Percentiles rank a stretch among this genome's conserved stretches.
Evolutionary conservation across 2,329 filamentous ascomycete species (phyloP).

Genomic region (Samsoniella hepiali): DNA sequence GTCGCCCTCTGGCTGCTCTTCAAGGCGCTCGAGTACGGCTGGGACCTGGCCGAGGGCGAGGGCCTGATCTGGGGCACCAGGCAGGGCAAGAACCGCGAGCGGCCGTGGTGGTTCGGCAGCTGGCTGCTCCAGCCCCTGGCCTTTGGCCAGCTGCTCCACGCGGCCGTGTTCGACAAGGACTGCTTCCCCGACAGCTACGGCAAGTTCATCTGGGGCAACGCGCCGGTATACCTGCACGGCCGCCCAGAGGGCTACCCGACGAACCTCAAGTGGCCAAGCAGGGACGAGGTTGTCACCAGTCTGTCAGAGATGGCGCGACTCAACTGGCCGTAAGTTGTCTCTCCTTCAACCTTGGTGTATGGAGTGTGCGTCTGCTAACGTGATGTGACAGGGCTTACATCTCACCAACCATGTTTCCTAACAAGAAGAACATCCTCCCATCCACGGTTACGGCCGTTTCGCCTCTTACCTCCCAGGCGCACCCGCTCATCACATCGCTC

Average conservation of each 20-base stretch:
- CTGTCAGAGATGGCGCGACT: constrained; percentile 77
- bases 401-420: constrained; percentile 83
- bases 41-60: constrained; percentile 76
- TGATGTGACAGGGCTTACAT: constrained; percentile 60
- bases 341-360: neutral
- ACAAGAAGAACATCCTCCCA: constrained; percentile 62
- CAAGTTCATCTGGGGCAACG: constrained; percentile 63
- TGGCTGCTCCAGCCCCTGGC: constrained; percentile 78
- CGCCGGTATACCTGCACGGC: constrained; percentile 73
- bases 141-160: constrained; percentile 72
- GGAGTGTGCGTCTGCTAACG: neutral
- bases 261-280: constrained; percentile 68
- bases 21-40: constrained; percentile 78
- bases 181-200: constrained; percentile 53
- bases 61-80: constrained; percentile 63
- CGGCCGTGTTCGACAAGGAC: constrained; percentile 73
- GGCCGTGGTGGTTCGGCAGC: constrained; percentile 80
- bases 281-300: constrained; percentile 74
- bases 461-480: constrained; percentile 77
- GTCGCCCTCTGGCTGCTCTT: constrained; percentile 80
- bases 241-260: constrained; percentile 67
- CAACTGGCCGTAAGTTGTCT: constrained; percentile 70
- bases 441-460: constrained; percentile 64
- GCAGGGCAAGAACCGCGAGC: constrained; percentile 50
- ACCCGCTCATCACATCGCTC: constrained; percentile 79